Evolutionary conservation across 768 basidiomycete species (phyloP), one percentile per base, ranked within the genome.

Genomic region (Harrya chromipes): DNA sequence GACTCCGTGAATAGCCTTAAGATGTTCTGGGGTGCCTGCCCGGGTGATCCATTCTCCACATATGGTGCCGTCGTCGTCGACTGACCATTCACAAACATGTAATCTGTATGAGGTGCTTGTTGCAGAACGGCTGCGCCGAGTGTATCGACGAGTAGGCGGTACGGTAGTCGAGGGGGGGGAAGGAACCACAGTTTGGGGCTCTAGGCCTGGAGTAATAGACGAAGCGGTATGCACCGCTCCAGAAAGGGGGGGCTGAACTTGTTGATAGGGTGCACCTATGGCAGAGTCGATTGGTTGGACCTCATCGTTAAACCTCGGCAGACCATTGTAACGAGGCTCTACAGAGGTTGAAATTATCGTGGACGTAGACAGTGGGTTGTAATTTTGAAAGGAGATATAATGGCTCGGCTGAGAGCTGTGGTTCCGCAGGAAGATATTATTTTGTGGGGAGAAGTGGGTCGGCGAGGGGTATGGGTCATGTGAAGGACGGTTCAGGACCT

Each of bases 1-100:
- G 29, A 64, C 11, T 0, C 43, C 45, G 2, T 64, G 63, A 2
- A 0, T 12, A 0, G 7, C 2, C n/a, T n/a, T n/a, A 3, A 64
- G 58, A n/a, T 64, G 63, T 0, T 48, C 9, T 1, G 61, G 10
- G 14, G 55, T 11, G 0, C 0, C 10, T 17, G 8, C 0, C 6
- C 4, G 6, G 1, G 54, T 38, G 27, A 65, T 55, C 0, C 0
- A 16, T 1, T 0, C 31, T 0, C 20, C 17, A 27, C 61, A 63
- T 8, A 38, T 10, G 0, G 20, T 17, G 1, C 51, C 55, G n/a
- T 58, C 37, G 0, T 37, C 40, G 1, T 0, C 12, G 2, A 12
- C 3, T 0, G 29, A 1, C 61, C 61, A 65, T 2, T 24, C 4
- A 17, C 63, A 64, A 1, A 1, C 10, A 17, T 43, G 46, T 1